These are phyloP conservation scores for Cyclaneusma minus DNA, from an alignment of 2,329 filamentous ascomycete genomes.

Conservation along the genomic window DNA sequence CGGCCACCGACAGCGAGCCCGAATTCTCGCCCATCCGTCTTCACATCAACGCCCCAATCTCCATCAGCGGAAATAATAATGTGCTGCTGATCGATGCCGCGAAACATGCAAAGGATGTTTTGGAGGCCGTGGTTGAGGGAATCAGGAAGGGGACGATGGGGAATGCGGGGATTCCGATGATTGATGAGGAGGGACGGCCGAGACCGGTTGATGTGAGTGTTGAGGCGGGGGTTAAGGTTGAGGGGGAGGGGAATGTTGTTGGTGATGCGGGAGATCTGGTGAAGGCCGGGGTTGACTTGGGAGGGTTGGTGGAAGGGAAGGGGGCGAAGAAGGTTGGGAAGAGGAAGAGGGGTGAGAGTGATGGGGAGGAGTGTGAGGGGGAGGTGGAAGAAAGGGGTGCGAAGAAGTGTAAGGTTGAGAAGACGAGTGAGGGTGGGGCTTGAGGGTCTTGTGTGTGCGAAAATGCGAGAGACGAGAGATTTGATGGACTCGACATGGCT, in stretches of 20 bases:
- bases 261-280: slow-evolving; percentile 14
- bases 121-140: slow-evolving; percentile 27
- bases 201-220: slow-evolving; percentile 27
- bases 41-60: slow-evolving; percentile 30
- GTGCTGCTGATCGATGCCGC: slow-evolving; percentile 24
- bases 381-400: slow-evolving; percentile 4
- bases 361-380: slow-evolving; percentile 1
- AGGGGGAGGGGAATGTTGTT: slow-evolving; percentile 28
- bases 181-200: slow-evolving; percentile 26
- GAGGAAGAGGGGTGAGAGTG: slow-evolving; percentile 2
- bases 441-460: too few species aligned
- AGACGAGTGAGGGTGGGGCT: background rate
- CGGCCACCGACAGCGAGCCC: slow-evolving; percentile 9
- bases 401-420: background rate
- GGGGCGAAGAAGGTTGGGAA: slow-evolving; percentile 1
- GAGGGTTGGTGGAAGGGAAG: slow-evolving; percentile 1
- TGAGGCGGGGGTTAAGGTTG: slow-evolving; percentile 28
- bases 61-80: slow-evolving; percentile 31
- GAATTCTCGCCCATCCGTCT: slow-evolving; percentile 28
- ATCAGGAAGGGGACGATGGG: slow-evolving; percentile 26
- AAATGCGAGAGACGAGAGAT: too few species aligned
- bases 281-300: background rate
- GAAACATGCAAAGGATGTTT: slow-evolving; percentile 25
- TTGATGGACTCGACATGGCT: too few species aligned
- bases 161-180: slow-evolving; percentile 27